Evolutionary conservation across 129 eudicot genomes (phyloP).

Genomic region (Cynara cardunculus): DNA sequence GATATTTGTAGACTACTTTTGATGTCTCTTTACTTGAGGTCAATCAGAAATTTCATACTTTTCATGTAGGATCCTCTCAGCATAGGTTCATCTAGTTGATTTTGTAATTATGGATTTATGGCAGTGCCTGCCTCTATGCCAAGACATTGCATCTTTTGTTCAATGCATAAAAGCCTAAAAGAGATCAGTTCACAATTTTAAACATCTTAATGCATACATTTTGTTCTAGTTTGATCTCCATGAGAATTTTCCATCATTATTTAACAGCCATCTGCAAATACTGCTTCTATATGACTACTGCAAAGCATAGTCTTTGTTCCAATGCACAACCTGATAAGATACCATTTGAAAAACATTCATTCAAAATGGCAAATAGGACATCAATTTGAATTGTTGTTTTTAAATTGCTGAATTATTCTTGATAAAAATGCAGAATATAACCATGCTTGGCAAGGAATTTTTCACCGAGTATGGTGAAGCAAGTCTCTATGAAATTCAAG

Average conservation of each 20-base stretch:
- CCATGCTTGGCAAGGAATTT: conserved; percentile 84
- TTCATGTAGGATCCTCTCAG: background rate
- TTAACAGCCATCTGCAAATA: background rate
- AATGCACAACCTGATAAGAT: background rate
- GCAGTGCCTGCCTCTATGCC: background rate
- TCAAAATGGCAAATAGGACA: background rate
- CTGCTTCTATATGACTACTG: background rate
- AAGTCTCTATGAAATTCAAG: conserved; percentile 76
- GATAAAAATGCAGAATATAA: conserved; percentile 26
- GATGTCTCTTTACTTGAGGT: background rate
- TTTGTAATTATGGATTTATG: too few relatives aligned
- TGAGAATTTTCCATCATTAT: background rate
- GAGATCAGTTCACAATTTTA: background rate
- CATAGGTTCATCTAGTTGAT: background rate
- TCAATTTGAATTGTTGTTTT: background rate
- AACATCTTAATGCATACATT: background rate
- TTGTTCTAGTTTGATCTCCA: background rate
- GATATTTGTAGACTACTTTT: background rate
- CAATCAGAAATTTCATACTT: background rate
- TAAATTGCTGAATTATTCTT: background rate
- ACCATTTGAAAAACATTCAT: background rate
- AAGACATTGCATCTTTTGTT: background rate
- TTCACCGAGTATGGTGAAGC: conserved; percentile 97
- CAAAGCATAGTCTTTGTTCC: background rate
- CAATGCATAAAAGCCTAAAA: background rate